These are phyloP conservation scores for Myxozyma vanderwaltii DNA, from an alignment of 805 yeast genomes.

Conservation along the genomic window DNA sequence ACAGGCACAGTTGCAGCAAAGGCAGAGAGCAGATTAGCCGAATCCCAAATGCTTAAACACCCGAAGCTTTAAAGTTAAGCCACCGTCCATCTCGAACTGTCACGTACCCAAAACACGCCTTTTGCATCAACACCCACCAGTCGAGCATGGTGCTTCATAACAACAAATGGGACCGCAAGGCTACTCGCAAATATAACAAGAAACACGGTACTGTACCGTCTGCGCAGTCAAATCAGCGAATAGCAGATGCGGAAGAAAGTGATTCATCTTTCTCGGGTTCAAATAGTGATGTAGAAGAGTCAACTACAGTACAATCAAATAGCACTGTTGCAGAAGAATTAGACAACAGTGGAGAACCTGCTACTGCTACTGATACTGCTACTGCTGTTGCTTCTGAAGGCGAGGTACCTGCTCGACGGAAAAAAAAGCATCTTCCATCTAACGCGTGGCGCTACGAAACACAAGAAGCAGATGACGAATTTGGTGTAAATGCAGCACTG, in stretches of 20 bases:
- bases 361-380: neutral
- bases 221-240: neutral
- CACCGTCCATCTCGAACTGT: too few relatives aligned
- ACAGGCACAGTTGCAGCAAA: too few relatives aligned
- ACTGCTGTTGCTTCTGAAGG: neutral
- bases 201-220: conserved; percentile 47
- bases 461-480: conserved; percentile 22
- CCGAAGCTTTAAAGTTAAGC: too few relatives aligned
- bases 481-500: neutral
- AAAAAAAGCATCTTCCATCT: conserved; percentile 25
- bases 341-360: neutral
- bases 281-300: neutral
- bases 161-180: conserved; percentile 55
- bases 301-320: neutral
- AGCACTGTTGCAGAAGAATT: neutral
- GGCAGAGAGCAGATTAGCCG: too few relatives aligned
- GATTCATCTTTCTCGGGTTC: neutral
- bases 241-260: conserved; percentile 1
- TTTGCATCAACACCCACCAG: neutral
- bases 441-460: conserved; percentile 32
- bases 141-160: conserved; percentile 54
- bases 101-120: too few relatives aligned
- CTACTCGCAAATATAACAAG: conserved; percentile 47
- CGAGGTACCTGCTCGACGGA: neutral
- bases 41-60: too few relatives aligned